Evolutionary conservation across 352 stramenopile species (phyloP), one percentile per base, ranked within the genome.

Genomic region (Phytophthora niederhauseri): DNA sequence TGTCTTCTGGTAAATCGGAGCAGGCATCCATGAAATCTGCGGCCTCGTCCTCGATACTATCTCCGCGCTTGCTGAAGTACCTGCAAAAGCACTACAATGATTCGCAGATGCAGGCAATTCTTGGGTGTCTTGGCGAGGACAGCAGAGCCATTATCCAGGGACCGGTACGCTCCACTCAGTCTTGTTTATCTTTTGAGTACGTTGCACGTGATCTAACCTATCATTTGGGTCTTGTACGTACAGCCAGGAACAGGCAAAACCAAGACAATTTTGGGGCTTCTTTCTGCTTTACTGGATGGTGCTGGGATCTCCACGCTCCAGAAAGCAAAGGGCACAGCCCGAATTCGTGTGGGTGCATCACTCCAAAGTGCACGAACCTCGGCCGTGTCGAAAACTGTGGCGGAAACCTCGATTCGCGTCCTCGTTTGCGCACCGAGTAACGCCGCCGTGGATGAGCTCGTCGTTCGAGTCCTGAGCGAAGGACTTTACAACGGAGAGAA

Each of bases 211-310:
- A n/a, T 52, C 7, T 64, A 6, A 73, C 11, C 7, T 17, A 19
- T 53, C 17, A 55, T 50, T 6, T 49, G 48, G 1, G 41, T 28
- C 14, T 14, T 7, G n/a, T 15, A 38, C 2, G 49, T 43, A 14
- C 61, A 93, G 84, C 87, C 87, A 49, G 87, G 87, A 19, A 95
- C 87, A 43, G 87, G 87, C 17, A 95, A 95, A 75, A 93, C 85
- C 2, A 92, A 92, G 64, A 95, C 87, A 1, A 91, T 95, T 55
- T 58, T 95, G 1, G 87, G 87, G 7, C 70, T 94, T 7, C 68
- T 92, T 31, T 92, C 77, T 60, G 82, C 87, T 19, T 68, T 95
- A 48, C 72, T 95, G n/a, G 85, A 92, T 55, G 84, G 85, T 19
- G 84, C 81, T 36, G 85, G 83, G 3, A 52, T 93, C 6, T 78